Evolutionary conservation across 2,329 filamentous ascomycete genomes (phyloP), one percentile per base, ranked within the genome.

Genomic region (Alternaria longipes): DNA sequence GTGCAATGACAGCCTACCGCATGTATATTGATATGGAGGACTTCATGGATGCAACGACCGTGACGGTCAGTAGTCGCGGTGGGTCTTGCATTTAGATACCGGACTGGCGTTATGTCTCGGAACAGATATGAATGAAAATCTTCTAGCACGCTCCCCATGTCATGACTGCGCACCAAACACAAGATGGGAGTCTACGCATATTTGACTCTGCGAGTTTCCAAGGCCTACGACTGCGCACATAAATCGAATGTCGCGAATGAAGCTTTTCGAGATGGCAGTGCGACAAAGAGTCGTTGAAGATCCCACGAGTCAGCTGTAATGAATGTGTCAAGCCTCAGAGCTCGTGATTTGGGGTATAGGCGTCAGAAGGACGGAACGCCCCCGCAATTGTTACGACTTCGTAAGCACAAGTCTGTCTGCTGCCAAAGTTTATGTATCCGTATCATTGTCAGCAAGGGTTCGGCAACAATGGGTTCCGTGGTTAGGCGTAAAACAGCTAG

Each of bases 121-220:
- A 30, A 73, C 68, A 74, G 69, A 74, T 71, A 73, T 68, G 69
- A 76, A 76, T 75, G 69, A 73, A 76, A 76, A 75, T 72, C 64
- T 75, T 70, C 70, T 66, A 71, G 69, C 69, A 74, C 63, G 62
- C 64, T 63, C 38, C 47, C 42, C 38, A 58, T 45, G 28, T 46
- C 7, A 30, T 49, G 24, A 54, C 40, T 30, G 38, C 44, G 42
- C 32, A 30, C 45, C 34, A 26, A 28, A 20, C 46, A 24, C n/a
- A 45, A 11, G n/a, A 26, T 18, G 16, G 26, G 20, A 61, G 55
- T 44, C 40, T 47, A 36, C 22, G 14, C 22, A 16, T 26, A 26
- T 24, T 22, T 49, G 24, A 54, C 32, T 18, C 32, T 14, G 34
- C 52, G 38, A 32, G 28, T 12, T 47, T 16, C 28, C 26, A 42